These are phyloP conservation scores for Lepiota venenata DNA, from an alignment of 768 basidiomycete species.

Conservation along the genomic window DNA sequence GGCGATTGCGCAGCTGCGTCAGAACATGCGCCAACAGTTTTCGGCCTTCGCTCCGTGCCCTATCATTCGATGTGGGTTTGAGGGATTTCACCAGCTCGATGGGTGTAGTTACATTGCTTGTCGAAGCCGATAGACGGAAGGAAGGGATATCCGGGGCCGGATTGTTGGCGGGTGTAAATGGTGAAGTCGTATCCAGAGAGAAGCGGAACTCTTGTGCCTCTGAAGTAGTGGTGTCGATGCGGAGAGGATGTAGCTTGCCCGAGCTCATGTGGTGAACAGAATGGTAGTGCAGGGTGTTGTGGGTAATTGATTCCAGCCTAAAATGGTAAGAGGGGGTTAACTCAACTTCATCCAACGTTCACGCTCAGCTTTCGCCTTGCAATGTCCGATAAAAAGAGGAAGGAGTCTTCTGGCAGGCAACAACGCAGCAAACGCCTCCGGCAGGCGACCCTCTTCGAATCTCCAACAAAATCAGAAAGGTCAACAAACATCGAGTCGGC, in stretches of 20 bases:
- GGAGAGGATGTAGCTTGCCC: constrained; percentile 4
- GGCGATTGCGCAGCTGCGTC: constrained; percentile 55
- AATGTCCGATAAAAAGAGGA: constrained; percentile 6
- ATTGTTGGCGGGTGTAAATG: constrained; percentile 4
- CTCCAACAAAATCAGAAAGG: constrained; percentile 10
- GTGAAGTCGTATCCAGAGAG: constrained; percentile 8
- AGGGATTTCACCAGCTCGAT: not conserved
- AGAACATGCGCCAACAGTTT: constrained; percentile 69
- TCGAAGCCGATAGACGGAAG: constrained; percentile 13
- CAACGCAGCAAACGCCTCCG: constrained; percentile 26
- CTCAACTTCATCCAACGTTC: not conserved
- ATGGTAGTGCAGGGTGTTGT: not conserved
- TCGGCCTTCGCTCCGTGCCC: constrained; percentile 55
- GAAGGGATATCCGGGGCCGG: constrained; percentile 9
- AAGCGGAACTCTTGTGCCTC: not conserved
- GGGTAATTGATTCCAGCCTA: too few relatives aligned
- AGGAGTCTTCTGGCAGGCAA: constrained; percentile 5
- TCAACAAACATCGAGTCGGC: constrained; percentile 1
- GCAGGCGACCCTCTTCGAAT: constrained; percentile 42
- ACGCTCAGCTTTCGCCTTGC: not conserved
- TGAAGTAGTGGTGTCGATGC: constrained; percentile 9
- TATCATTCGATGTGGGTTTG: constrained; percentile 3
- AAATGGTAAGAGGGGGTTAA: not conserved
- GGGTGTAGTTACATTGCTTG: not conserved
- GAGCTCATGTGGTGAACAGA: not conserved